Conservation (phyloP, 768 basidiomycete species). For the Amanita molliuscula region DNA sequence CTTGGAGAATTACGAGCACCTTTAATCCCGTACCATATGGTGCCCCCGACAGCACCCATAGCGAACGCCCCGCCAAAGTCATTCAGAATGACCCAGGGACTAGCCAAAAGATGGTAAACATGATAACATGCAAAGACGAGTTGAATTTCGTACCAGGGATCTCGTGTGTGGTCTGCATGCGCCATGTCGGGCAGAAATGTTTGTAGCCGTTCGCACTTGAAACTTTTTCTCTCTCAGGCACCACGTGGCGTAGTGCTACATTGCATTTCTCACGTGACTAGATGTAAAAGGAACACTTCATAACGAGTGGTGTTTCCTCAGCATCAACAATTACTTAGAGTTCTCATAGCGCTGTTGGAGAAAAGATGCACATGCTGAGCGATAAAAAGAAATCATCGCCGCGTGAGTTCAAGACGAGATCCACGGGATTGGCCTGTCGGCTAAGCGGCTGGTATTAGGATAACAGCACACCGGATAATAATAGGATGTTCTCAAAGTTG, state of each 20-base stretch:
- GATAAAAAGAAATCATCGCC: too few relatives aligned
- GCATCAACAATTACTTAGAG: too few relatives aligned
- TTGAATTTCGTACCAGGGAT: constrained; percentile 60
- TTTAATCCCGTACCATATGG: constrained; percentile 98
- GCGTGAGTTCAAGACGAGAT: too few relatives aligned
- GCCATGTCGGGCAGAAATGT: constrained; percentile 41
- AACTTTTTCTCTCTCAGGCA: constrained; percentile 2
- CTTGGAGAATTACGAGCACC: constrained; percentile 94
- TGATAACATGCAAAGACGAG: not conserved
- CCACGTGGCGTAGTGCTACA: not conserved
- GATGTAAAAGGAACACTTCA: not conserved
- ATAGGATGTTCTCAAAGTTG: constrained; percentile 14
- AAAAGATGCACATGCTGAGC: too few relatives aligned
- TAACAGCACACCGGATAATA: too few relatives aligned
- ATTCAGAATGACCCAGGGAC: constrained; percentile 97
- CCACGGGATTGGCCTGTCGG: too few relatives aligned
- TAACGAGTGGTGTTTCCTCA: too few relatives aligned
- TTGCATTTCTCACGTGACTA: not conserved
- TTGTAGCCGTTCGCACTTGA: constrained; percentile 7
- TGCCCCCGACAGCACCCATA: constrained; percentile 97
- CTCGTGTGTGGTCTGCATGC: constrained; percentile 87
- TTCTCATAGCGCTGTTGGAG: too few relatives aligned
- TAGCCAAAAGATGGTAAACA: constrained; percentile 18
- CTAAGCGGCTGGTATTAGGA: constrained; percentile 17
- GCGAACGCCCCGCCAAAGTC: constrained; percentile 97